Base-by-base conservation (phyloP, 1,284 basidiomycete species). In the Trichosporon sp. region DNA sequence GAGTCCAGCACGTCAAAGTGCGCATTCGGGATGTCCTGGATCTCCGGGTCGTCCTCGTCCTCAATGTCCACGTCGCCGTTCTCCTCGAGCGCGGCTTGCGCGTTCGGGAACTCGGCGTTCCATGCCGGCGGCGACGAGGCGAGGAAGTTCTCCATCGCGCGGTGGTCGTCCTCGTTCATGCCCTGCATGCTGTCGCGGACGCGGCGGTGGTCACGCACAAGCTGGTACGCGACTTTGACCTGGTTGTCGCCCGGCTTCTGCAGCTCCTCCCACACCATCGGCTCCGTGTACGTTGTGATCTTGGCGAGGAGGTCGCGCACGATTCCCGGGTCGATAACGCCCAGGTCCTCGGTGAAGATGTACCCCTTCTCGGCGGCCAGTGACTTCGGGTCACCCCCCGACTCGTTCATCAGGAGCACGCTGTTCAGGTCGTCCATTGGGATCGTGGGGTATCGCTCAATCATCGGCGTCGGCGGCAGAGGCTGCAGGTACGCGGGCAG, bases 201-300 rank as follows among this genome's bases (percentile, higher is more conserved):
- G 49, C 93, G 83, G 71, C 88, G 86, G 81, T 95, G 94, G 76
- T 98, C 95, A 60, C 93, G 84, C 61, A 96, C 84, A 2, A 98
- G 84, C 86, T 95, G 88, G 78, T 98, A 99, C 0, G 95, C 95
- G 16, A 99, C 94, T 80, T 97, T 95, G 76, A 98, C 89, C 64
- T 93, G 90, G 75, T 97, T 96, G 46, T 95, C 94, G 63, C 93
- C 91, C 56, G 93, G 89, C 67, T 88, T 83, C 70, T 88, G 84
- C 65, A 98, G 80, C 71, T 88, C 89, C 64, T 90, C 87, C 89
- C 91, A 91, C 5, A 98, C 86, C 70, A 94, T 90, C 2, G 91
- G 88, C 76, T 87, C 86, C 63, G 86, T 86, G 32, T 95, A 89
- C 0, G 88, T 89, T 0, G 86, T 81, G 82, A 98, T 89, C 71